phyloP scores from a whole-genome alignment of 192 early-diverging fungal genomes.

The Backusella mclennaniae region DNA sequence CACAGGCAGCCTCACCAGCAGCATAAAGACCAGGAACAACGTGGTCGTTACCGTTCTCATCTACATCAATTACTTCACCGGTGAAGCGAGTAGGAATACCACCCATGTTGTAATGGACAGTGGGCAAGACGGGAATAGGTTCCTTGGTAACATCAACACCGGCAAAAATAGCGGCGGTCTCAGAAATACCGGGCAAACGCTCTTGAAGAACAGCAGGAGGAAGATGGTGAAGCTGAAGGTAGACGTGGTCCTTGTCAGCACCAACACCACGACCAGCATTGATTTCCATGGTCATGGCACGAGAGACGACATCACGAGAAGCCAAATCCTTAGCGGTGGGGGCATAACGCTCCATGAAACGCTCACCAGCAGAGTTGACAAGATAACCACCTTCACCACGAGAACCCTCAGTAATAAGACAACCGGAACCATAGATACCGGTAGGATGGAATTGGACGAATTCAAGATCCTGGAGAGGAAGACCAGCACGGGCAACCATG shows the following conservation, averaged over 20 bases:
- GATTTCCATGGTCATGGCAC: constrained; percentile 98
- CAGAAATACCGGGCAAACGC: constrained; percentile 97
- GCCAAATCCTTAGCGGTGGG: constrained; percentile 98
- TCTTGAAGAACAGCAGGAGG: constrained; percentile 89
- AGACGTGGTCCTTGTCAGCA: constrained; percentile 94
- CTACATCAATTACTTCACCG: constrained; percentile 87
- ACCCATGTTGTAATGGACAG: constrained; percentile 99
- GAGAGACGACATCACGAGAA: constrained; percentile 95
- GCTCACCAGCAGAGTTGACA: constrained; percentile 94
- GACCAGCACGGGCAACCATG: constrained; percentile 95
- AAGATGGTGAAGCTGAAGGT: constrained; percentile 94
- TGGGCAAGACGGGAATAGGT: constrained; percentile 97
- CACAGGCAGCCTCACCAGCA: constrained; percentile 96
- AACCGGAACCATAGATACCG: constrained; percentile 98
- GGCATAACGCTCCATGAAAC: constrained; percentile 99
- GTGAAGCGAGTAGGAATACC: constrained; percentile 98
- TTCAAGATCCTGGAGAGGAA: constrained; percentile 98
- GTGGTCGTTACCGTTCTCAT: constrained; percentile 80
- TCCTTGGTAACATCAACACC: constrained; percentile 99
- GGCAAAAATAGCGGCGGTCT: constrained; percentile 98
- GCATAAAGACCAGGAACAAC: constrained; percentile 98
- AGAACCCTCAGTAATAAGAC: constrained; percentile 91
- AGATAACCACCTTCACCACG: constrained; percentile 98
- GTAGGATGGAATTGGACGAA: constrained; percentile 99
- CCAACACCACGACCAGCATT: constrained; percentile 96